Evolutionary conservation across 371 early-diverging fungal species (phyloP).

Genomic region (Dinochytrium kinnereticum): DNA sequence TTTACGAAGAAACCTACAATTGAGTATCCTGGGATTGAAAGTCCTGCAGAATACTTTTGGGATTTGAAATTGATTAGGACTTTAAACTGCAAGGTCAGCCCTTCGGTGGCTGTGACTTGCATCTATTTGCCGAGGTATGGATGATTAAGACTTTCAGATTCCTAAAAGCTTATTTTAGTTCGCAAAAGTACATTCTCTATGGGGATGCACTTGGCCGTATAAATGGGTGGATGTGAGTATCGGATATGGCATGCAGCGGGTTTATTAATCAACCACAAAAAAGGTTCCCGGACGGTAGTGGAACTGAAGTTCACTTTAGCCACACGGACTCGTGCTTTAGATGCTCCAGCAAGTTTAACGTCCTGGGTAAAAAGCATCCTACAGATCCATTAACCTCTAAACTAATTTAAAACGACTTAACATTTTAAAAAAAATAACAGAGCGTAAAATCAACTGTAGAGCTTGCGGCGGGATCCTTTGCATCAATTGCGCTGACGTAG

Average conservation of each 20-base stretch:
- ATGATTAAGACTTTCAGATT: background rate
- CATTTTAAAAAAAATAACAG: too few relatives aligned
- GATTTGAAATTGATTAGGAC: slow-evolving; percentile 34
- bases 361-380: slow-evolving; percentile 57
- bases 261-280: background rate
- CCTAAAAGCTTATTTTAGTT: slow-evolving; percentile 22
- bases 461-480: slow-evolving; percentile 1
- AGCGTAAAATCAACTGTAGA: slow-evolving; percentile 3
- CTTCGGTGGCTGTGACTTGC: slow-evolving; percentile 50
- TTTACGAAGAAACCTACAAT: slow-evolving; percentile 40
- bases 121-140: slow-evolving; percentile 59
- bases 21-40: background rate
- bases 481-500: background rate
- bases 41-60: slow-evolving; percentile 42
- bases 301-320: slow-evolving; percentile 65
- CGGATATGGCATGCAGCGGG: background rate
- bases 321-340: slow-evolving; percentile 69
- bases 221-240: slow-evolving; percentile 59
- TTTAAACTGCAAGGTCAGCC: slow-evolving; percentile 3
- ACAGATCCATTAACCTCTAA: background rate
- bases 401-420: background rate
- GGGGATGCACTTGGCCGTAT: slow-evolving; percentile 69
- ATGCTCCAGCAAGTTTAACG: slow-evolving; percentile 63
- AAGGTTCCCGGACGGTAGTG: slow-evolving; percentile 68
- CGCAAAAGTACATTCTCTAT: slow-evolving; percentile 62